Evolutionary conservation across 2,329 filamentous ascomycete genomes (phyloP), one percentile per base, ranked within the genome.

Genomic region (Thyridium curvatum): DNA sequence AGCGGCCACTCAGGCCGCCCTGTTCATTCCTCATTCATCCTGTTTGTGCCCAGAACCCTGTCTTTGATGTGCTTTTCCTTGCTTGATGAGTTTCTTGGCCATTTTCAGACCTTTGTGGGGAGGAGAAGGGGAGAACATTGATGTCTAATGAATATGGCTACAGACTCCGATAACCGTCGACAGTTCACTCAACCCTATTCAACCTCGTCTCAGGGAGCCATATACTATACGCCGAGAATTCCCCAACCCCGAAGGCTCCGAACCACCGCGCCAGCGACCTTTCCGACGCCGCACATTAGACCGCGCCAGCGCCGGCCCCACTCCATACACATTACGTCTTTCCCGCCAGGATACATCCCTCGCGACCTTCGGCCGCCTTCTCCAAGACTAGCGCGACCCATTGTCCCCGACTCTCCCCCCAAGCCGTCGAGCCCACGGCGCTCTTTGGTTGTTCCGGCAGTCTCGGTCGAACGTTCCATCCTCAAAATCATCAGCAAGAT

Each of bases 251-350:
- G 45, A 37, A 45, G 47, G 32, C 43, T 45, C 38, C 51, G 49
- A 34, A 31, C 38, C 7, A 21, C 46, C 26, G 40, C 46, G 16
- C 38, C 43, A n/a, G 52, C 52, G 29, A 42, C 41, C 21, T 56
- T 61, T 46, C 65, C 54, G 42, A 56, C 48, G 35, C 64, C 58
- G 40, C 60, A 66, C 47, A 76, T 72, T 52, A 66, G 68, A 50
- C 65, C 64, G 41, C 68, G 72, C 47, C 66, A 58, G 42, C 66
- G 71, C 46, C 63, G 72, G 51, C 72, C 71, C 32, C 72, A 76
- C 48, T 73, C 71, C 32, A 77, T 78, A 43, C 70, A 73, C 53
- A 75, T 77, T 42, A 64, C 63, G 42, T 68, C 65, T 41, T 73
- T 68, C 45, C 66, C 56, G 32, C 41, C 65, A 44, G 55, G 69